Evolutionary conservation across 768 basidiomycete species (phyloP), one percentile per base, ranked within the genome.

Genomic region (Pulveroboletus frians): DNA sequence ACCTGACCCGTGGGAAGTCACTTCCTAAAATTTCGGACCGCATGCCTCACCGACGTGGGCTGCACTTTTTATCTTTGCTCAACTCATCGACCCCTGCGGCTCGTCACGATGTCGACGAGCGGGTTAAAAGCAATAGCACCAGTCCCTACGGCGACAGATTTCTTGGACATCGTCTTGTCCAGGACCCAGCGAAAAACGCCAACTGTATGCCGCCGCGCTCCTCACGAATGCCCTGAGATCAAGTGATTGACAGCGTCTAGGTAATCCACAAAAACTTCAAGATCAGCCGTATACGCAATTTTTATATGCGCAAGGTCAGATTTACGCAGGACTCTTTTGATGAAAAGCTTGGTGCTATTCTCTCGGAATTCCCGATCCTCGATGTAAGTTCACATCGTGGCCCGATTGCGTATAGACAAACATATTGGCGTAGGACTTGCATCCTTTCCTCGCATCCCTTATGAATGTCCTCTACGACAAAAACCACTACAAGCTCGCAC

Each of bases 251-350:
- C 41, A 18, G 21, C 35, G 17, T 10, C 34, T 55, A 92, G 90
- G 92, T 94, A 58, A 97, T 98, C 66, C 96, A 97, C 72, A 97
- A 96, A 78, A 97, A 97, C 76, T 97, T 96, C 77, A 97, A 99
- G 76, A 99, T 99, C 70, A 93, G 92, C 57, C 87, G 95, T 58
- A 98, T 98, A 72, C 83, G 95, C 54, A 92, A 92, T 62, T 92
- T 92, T 65, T 96, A 99, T 71, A 97, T 98, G 95, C 84, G 95
- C 68, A 99, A 99, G 71, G 95, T 99, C 72, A 98, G 95, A 71
- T 98, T 96, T 69, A 94, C 94, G 3, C 93, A 97, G 69, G 93
- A 97, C 64, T 77, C 88, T 14, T 97, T 98, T 57, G 93, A 96
- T 52, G 94, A 97, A 71, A 94, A 97, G 66, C 79, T 99, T 27